Conservation (phyloP, 2,329 filamentous ascomycete species). For the Lasiodiplodia theobromae region DNA sequence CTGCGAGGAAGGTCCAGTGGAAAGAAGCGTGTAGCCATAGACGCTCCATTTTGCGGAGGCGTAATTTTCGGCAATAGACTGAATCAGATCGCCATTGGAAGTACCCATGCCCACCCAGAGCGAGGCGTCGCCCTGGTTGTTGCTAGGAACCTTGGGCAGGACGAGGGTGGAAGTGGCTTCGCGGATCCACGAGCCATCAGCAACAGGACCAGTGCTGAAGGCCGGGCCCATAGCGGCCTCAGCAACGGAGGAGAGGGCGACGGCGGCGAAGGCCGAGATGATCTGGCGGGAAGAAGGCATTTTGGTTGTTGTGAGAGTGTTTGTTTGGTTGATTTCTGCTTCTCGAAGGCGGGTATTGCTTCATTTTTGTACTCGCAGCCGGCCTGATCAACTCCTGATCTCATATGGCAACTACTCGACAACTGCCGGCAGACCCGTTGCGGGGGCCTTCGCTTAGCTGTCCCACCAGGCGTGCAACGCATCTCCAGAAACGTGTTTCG, state of each 20-base stretch:
- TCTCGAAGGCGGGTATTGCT: neutral
- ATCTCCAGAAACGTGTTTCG: conserved; percentile 6
- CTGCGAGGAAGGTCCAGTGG: conserved; percentile 43
- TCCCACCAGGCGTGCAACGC: neutral
- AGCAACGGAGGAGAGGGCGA: conserved; percentile 30
- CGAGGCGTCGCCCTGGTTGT: conserved; percentile 46
- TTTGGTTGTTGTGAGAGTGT: neutral
- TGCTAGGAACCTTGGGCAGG: conserved; percentile 49
- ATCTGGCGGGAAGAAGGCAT: conserved; percentile 35
- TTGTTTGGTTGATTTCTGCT: neutral
- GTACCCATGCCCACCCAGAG: conserved; percentile 62
- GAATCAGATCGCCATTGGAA: conserved; percentile 57
- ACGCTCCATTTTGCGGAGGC: too few species aligned
- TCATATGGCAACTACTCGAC: too few species aligned
- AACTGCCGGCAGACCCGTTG: neutral
- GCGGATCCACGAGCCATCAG: conserved; percentile 51
- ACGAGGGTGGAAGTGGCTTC: conserved; percentile 55
- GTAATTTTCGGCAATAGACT: too few species aligned
- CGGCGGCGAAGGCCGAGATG: conserved; percentile 31
- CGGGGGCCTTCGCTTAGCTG: neutral
- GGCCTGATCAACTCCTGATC: neutral
- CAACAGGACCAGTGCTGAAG: conserved; percentile 52
- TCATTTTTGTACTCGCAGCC: neutral
- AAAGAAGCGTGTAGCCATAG: conserved; percentile 53
- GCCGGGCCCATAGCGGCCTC: conserved; percentile 38